A percentile compares a stretch with the other conserved stretches of the same genome.
phyloP scores from a whole-genome alignment of 2,329 filamentous ascomycete genomes.

The Trichoderma gracile region DNA sequence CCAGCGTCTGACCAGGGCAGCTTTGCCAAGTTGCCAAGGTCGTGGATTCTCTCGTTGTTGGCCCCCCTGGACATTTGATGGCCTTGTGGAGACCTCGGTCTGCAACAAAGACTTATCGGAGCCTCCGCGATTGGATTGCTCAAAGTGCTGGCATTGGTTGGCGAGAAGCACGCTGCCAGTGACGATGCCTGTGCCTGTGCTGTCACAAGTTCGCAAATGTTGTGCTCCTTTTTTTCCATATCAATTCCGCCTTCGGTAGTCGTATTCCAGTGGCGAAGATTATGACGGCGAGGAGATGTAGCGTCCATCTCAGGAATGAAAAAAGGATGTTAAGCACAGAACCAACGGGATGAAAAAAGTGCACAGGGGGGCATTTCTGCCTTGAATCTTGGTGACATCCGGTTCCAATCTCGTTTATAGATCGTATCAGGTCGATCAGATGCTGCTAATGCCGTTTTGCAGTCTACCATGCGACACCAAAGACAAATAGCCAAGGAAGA shows the following conservation, averaged over 20 bases:
- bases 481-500: not conserved
- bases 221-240: not conserved
- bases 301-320: not conserved
- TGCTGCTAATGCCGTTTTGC: conserved; percentile 8
- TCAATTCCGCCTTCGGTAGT: not conserved
- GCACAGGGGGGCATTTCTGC: no score
- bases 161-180: not conserved
- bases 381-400: not conserved
- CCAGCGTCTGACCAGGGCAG: conserved; percentile 2
- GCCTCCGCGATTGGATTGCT: conserved; percentile 15
- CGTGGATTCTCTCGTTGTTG: conserved; percentile 5
- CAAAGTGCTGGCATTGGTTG: not conserved
- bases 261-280: not conserved
- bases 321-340: not conserved
- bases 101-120: not conserved
- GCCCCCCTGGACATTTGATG: not conserved
- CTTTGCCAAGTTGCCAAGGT: conserved; percentile 1
- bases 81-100: conserved; percentile 12
- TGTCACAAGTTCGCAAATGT: no score
- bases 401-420: conserved; percentile 5
- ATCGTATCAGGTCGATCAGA: not conserved
- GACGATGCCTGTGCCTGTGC: not conserved
- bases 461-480: not conserved
- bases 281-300: not conserved
- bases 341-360: not conserved